Base-by-base conservation (phyloP, 495 filamentous ascomycete species). In the Saxophila tyrrhenica region DNA sequence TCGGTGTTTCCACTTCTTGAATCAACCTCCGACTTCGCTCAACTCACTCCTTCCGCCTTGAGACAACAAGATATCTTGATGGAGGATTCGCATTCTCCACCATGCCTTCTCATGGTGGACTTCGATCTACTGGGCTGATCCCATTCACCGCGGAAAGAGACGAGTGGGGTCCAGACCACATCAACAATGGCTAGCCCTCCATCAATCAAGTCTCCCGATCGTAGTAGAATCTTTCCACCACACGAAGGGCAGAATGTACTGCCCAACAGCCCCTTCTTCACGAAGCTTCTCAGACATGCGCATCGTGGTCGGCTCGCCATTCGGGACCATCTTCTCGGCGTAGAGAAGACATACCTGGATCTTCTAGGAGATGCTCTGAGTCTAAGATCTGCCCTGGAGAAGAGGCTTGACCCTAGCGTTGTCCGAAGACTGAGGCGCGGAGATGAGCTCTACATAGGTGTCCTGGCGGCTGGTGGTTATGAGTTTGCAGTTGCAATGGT, bases 401-500 rank as follows among this genome's bases (percentile, higher is more conserved):
- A 44, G 5, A 44, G 15, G 8, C 41, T 44, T n/a, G 19, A 3
- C 19, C 41, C 19, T 3, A 17, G n/a, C 17, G 41, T 44, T 7
- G 5, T 44, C 7, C 41, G 19, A 44, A 44, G 7, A n/a, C 17
- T 44, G 41, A 8, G 41, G 17, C 16, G 16, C 7, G 62, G 70
- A 32, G 61, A 67, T 10, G 71, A 74, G 46, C 64, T 74, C 2
- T 73, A 65, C 50, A 63, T 74, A 48, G 70, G 65, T 0, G 48
- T 74, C 8, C 50, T 74, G 13, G 70, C 69, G 8, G 64, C 70
- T 0, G 71, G 72, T 1, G 69, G 70, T 0, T 74, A 73, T 55
- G 71, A 73, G 47, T 74, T 70, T 21, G 63, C 69, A 1, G 69
- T 74, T 13, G 70, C 65, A 1, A 68, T 74, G 46, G 56, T 71